Conservation (phyloP, 2,329 filamentous ascomycete species). For the Lachnellula hyalina region DNA sequence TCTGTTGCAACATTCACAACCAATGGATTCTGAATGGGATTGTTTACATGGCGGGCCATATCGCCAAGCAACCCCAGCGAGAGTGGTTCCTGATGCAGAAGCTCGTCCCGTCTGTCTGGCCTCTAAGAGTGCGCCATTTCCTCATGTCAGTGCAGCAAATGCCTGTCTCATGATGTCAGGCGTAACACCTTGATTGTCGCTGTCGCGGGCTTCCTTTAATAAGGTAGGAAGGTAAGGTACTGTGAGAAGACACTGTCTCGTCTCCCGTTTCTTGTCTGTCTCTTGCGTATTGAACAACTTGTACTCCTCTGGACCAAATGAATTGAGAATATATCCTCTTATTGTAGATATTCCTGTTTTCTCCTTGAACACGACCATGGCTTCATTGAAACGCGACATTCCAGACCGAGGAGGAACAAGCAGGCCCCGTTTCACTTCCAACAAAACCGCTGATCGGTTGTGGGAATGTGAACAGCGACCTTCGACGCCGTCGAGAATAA, state of each 20-base stretch:
- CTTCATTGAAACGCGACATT: constrained; percentile 6
- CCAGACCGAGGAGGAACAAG: constrained; percentile 13
- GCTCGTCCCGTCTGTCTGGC: background rate
- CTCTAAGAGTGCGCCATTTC: background rate
- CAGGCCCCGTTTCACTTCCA: constrained; percentile 20
- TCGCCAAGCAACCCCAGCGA: background rate
- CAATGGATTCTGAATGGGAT: background rate
- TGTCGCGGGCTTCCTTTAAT: too few relatives aligned
- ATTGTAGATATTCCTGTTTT: background rate
- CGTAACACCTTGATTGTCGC: background rate
- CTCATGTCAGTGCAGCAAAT: background rate
- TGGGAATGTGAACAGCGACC: constrained; percentile 17
- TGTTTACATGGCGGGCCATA: background rate
- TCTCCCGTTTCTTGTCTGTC: background rate
- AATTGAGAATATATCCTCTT: background rate
- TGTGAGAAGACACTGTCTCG: background rate
- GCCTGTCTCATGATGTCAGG: background rate
- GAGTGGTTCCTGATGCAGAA: background rate
- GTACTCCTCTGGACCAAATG: background rate
- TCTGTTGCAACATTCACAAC: background rate
- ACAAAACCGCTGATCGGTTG: constrained; percentile 21
- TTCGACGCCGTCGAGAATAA: constrained; percentile 10
- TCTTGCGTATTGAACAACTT: background rate
- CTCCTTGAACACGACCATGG: background rate
- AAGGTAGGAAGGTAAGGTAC: background rate